Conservation (phyloP, 2,329 filamentous ascomycete genomes). For the Dactylella cylindrospora region DNA sequence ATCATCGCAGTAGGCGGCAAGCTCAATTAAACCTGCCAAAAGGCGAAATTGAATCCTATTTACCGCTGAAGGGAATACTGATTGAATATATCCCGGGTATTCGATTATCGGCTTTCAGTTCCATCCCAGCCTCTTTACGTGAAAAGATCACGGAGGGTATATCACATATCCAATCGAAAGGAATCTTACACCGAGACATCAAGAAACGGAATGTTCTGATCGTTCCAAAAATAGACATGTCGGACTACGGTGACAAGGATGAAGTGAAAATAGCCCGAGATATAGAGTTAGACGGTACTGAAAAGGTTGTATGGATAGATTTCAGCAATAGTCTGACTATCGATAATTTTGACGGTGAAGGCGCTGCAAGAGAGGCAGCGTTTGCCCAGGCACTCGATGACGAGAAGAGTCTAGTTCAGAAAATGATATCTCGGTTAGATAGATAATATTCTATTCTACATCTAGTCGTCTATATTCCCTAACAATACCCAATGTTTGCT, state of each 20-base stretch:
- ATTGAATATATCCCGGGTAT: conserved; percentile 30
- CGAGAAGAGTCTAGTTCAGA: conserved; percentile 18
- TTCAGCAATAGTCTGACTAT: conserved; percentile 34
- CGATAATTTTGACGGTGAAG: conserved; percentile 4
- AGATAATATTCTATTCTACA: background rate
- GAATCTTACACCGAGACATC: conserved; percentile 25
- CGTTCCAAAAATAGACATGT: conserved; percentile 1
- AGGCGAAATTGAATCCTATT: background rate
- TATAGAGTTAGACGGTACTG: conserved; percentile 8
- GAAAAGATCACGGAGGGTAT: conserved; percentile 27
- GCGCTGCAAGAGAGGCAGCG: background rate
- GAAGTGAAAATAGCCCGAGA: conserved; percentile 9
- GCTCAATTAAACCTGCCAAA: conserved; percentile 1
- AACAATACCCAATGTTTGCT: conserved; percentile 6
- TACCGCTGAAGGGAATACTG: conserved; percentile 26
- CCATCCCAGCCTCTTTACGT: conserved; percentile 7
- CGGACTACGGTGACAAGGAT: background rate
- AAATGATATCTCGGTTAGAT: conserved; percentile 12
- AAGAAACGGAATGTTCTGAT: conserved; percentile 35
- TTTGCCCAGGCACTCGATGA: background rate
- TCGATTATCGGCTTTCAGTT: conserved; percentile 13
- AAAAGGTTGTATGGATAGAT: conserved; percentile 37
- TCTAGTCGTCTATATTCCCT: conserved; percentile 1
- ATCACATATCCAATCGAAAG: conserved; percentile 8
- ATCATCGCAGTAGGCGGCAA: conserved; percentile 17